phyloP scores from a whole-genome alignment of 371 early-diverging fungal genomes.

The Thermomucor indicae-seudaticae region DNA sequence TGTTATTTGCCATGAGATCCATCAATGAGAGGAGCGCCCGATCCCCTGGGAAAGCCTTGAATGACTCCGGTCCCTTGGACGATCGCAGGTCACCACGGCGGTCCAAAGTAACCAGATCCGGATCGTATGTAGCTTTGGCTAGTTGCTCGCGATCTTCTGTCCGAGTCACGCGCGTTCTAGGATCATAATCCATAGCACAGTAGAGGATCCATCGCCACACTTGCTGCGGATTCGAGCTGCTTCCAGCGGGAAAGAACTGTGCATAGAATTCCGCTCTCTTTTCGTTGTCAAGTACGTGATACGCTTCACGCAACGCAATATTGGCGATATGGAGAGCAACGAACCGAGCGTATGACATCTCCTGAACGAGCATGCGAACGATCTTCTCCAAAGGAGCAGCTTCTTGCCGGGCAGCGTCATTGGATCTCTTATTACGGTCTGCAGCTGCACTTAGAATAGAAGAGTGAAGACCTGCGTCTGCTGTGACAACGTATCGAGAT shows the following conservation, averaged over 20 bases:
- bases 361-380: neutral
- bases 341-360: neutral
- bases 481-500: neutral
- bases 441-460: slow-evolving; percentile 3
- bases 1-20: neutral
- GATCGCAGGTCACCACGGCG: neutral
- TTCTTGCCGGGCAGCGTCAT: neutral
- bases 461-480: slow-evolving; percentile 2
- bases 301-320: neutral
- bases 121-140: neutral
- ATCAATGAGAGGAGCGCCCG: neutral
- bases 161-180: neutral
- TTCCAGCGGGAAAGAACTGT: neutral
- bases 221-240: neutral
- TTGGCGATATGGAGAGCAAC: neutral
- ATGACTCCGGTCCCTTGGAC: neutral
- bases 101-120: neutral
- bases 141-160: too few relatives aligned
- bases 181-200: slow-evolving; percentile 1
- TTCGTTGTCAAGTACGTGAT: neutral
- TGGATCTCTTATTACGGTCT: neutral
- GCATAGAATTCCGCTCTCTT: neutral
- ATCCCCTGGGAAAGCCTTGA: slow-evolving; percentile 3
- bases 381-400: neutral
- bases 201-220: slow-evolving; percentile 1